These are phyloP conservation scores for Penicillium flavigenum DNA, from an alignment of 495 filamentous ascomycete genomes.

Conservation along the genomic window DNA sequence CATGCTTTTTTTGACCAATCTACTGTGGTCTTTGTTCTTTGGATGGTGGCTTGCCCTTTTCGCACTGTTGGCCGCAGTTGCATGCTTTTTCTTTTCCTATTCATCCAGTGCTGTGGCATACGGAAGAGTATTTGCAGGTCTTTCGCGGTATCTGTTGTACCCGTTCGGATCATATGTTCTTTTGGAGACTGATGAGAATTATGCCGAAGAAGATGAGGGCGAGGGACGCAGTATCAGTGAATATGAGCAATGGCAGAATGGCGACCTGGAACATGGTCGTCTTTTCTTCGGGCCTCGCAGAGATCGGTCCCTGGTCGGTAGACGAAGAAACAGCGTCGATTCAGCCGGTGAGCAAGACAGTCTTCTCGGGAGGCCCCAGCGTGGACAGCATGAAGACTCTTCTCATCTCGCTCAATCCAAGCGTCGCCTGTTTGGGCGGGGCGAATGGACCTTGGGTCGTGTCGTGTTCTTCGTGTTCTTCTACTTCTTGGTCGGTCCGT, in stretches of 20 bases:
- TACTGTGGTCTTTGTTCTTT: slow-evolving; percentile 87
- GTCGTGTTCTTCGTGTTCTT: slow-evolving; percentile 97
- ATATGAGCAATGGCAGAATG: slow-evolving; percentile 98
- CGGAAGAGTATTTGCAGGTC: slow-evolving; percentile 77
- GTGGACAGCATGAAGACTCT: slow-evolving; percentile 49
- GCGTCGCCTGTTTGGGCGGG: slow-evolving; percentile 88
- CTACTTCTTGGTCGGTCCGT: slow-evolving; percentile 89
- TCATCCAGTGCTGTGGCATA: slow-evolving; percentile 81
- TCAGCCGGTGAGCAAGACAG: slow-evolving; percentile 87
- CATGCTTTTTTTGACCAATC: slow-evolving; percentile 81
- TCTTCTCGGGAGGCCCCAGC: slow-evolving; percentile 69
- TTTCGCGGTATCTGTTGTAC: slow-evolving; percentile 87
- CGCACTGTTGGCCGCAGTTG: slow-evolving; percentile 65
- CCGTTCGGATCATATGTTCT: slow-evolving; percentile 96
- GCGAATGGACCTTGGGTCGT: slow-evolving; percentile 90
- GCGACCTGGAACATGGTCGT: slow-evolving; percentile 90
- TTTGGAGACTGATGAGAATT: slow-evolving; percentile 88
- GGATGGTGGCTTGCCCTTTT: slow-evolving; percentile 95
- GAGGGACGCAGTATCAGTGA: slow-evolving; percentile 99
- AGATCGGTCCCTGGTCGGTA: slow-evolving; percentile 78
- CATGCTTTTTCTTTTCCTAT: slow-evolving; percentile 79
- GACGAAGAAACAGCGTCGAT: slow-evolving; percentile 83
- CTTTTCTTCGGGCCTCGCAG: slow-evolving; percentile 91
- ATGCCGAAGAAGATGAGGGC: slow-evolving; percentile 95
- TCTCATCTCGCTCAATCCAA: slow-evolving; percentile 64